These are phyloP conservation scores for Castanea crenata DNA, from an alignment of 306 rosid species.

Conservation along the genomic window DNA sequence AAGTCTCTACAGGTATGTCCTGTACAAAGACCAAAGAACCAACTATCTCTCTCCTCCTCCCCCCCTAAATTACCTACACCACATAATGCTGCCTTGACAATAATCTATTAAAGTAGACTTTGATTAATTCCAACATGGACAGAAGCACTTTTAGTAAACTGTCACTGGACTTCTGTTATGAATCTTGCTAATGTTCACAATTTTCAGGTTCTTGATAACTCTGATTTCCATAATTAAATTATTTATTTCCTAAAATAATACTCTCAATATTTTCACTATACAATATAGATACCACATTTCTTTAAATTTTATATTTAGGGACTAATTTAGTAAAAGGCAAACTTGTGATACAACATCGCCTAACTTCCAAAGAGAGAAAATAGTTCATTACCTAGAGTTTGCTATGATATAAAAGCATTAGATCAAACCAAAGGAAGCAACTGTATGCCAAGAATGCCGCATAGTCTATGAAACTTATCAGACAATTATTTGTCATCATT, in stretches of 20 bases:
- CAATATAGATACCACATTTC: neutral
- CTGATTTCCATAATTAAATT: too few relatives aligned
- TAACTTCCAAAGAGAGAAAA: neutral
- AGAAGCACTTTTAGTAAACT: neutral
- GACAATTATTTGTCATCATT: neutral
- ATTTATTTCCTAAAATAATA: neutral
- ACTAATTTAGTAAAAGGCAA: neutral
- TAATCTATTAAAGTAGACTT: neutral
- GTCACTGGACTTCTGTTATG: neutral
- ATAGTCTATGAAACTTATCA: neutral
- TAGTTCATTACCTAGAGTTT: neutral
- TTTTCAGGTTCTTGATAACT: neutral
- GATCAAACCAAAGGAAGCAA: neutral
- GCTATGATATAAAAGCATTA: neutral
- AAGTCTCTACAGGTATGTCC: neutral
- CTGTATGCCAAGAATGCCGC: neutral
- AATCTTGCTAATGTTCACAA: neutral
- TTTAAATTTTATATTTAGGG: neutral
- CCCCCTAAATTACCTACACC: too few relatives aligned
- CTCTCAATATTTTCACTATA: neutral
- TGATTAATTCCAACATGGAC: neutral
- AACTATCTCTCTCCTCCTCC: neutral
- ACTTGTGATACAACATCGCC: neutral
- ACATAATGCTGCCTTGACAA: neutral
- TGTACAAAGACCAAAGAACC: neutral